phyloP scores from a whole-genome alignment of 768 basidiomycete genomes.

The Coprinellus aureogranulatus region DNA sequence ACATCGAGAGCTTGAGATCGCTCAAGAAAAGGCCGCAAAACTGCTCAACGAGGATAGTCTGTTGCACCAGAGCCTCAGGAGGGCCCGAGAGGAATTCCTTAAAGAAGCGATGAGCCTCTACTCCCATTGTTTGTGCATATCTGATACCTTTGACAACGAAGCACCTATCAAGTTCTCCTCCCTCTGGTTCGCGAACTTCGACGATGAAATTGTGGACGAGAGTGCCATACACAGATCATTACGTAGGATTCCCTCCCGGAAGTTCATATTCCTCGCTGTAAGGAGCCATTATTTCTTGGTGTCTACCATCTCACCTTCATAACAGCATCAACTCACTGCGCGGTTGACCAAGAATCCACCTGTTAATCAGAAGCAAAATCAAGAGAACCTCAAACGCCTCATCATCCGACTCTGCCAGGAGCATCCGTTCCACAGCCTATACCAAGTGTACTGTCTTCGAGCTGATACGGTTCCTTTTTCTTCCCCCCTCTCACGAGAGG shows the following conservation, averaged over 20 bases:
- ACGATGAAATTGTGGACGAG: constrained; percentile 48
- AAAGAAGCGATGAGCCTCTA: constrained; percentile 82
- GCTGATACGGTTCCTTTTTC: constrained; percentile 12
- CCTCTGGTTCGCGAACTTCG: constrained; percentile 89
- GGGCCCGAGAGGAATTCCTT: constrained; percentile 60
- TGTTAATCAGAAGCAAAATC: constrained; percentile 35
- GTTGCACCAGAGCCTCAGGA: constrained; percentile 54
- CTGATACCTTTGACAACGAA: constrained; percentile 74
- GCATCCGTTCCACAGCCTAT: constrained; percentile 92
- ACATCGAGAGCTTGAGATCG: constrained; percentile 15
- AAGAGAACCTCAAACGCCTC: constrained; percentile 59
- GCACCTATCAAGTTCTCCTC: constrained; percentile 80
- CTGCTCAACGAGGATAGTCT: constrained; percentile 46
- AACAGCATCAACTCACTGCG: constrained; percentile 85
- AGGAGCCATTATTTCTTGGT: constrained; percentile 9
- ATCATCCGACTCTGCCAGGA: constrained; percentile 79
- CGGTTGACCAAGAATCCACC: constrained; percentile 56
- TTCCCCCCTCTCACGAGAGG: constrained; percentile 9
- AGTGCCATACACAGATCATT: constrained; percentile 44
- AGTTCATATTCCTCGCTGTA: constrained; percentile 83
- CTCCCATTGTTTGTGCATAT: constrained; percentile 66
- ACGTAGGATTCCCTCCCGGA: constrained; percentile 70
- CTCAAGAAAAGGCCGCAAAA: constrained; percentile 29
- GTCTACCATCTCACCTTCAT: not conserved
- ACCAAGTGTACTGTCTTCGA: constrained; percentile 79